Evolutionary conservation across 1,284 basidiomycete species (phyloP), one percentile per base, ranked within the genome.

Genomic region (Moesziomyces sp.): DNA sequence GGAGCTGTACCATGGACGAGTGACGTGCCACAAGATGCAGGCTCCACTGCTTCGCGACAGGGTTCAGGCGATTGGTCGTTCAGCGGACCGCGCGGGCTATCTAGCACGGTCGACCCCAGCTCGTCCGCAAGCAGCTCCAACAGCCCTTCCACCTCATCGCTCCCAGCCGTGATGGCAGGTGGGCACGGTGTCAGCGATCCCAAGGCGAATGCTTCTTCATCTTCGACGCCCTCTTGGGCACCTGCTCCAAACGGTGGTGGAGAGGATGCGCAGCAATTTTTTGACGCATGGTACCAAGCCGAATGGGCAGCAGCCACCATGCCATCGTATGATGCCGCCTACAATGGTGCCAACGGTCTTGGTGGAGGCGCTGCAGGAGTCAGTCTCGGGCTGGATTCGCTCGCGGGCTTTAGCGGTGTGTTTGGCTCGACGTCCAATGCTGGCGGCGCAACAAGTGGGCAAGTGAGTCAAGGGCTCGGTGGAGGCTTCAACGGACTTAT

Each of bases 231-330:
- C 1, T 26, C 57, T 21, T 30, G 53, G 13, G 58, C 58, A 1
- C 26, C 62, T 43, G 54, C 48, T 30, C 30, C 53, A 16, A 68
- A 71, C 34, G 58, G 65, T 11, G 65, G 61, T 9, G 63, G 66
- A 14, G 70, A 76, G 19, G 70, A 76, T 38, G 74, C 74, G n/a
- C 74, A 76, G 50, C 59, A 69, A 18, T 63, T 76, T 56, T 76
- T 76, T 26, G 74, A 76, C 19, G 58, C 64, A 9, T 76, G 74
- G 74, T 74, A 76, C 44, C 64, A 68, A 28, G 74, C 74, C 44
- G 74, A 76, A n/a, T 72, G 72, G 62, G 74, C 74, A 43, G 54
- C 70, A 9, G 70, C 72, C 23, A 70, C 72, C 3, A 66, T 74
- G 72, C 72, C 72, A 1, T 70, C 62, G 21, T 74, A 69, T 40